Evolutionary conservation across 1,284 basidiomycete species (phyloP).

Genomic region (Tylopilus sp.): DNA sequence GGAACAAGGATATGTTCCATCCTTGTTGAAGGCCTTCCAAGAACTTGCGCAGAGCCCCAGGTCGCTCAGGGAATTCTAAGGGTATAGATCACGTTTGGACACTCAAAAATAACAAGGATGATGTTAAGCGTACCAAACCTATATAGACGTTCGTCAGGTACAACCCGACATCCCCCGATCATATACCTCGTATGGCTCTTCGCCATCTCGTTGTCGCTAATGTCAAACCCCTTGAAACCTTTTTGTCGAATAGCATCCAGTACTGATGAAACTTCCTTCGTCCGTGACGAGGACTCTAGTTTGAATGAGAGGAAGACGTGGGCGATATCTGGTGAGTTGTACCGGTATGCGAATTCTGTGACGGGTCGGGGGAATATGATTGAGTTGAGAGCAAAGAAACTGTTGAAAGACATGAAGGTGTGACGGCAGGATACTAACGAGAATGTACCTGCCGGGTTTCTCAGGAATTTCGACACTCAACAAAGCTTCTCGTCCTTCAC

Average conservation of each 20-base stretch:
- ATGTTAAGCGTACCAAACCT: slow-evolving; percentile 70
- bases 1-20: slow-evolving; percentile 97
- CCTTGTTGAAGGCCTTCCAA: slow-evolving; percentile 73
- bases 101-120: not conserved
- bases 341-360: slow-evolving; percentile 97
- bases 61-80: slow-evolving; percentile 93
- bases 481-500: slow-evolving; percentile 91
- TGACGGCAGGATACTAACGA: not conserved
- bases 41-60: slow-evolving; percentile 88
- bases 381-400: slow-evolving; percentile 84
- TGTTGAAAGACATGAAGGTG: slow-evolving; percentile 32
- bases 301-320: slow-evolving; percentile 92
- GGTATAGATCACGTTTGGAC: not conserved
- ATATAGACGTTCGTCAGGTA: slow-evolving; percentile 85
- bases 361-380: slow-evolving; percentile 87
- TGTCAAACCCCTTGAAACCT: slow-evolving; percentile 83
- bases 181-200: slow-evolving; percentile 95
- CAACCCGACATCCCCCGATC: slow-evolving; percentile 78
- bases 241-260: slow-evolving; percentile 55
- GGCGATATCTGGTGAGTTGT: slow-evolving; percentile 63
- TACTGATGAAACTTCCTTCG: slow-evolving; percentile 65
- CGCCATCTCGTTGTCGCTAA: slow-evolving; percentile 92
- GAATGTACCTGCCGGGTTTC: slow-evolving; percentile 72
- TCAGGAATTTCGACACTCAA: slow-evolving; percentile 94
- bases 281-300: slow-evolving; percentile 60